Conservation (phyloP, 2,329 filamentous ascomycete genomes). For the Dactylonectria estremocensis region DNA sequence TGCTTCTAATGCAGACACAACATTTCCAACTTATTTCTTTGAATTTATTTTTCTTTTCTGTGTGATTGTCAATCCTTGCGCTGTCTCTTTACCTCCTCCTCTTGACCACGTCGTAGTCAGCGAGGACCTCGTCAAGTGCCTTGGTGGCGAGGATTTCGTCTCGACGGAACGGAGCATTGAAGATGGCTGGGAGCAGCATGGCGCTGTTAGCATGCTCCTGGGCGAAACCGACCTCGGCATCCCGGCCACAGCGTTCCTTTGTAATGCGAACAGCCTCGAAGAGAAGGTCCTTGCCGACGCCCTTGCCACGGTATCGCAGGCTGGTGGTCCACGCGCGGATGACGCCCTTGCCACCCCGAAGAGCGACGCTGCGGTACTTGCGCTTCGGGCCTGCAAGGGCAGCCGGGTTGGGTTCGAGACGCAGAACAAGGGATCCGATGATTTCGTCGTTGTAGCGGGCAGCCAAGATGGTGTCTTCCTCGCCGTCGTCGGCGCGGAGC, state of each 20-base stretch:
- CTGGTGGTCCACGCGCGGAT: conserved; percentile 89
- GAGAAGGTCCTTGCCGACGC: conserved; percentile 81
- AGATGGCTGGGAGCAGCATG: conserved; percentile 73
- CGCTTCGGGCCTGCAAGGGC: conserved; percentile 51
- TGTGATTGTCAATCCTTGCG: not conserved
- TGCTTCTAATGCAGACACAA: conserved; percentile 21
- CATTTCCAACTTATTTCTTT: not conserved
- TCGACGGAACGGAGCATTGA: conserved; percentile 73
- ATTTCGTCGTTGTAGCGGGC: conserved; percentile 78
- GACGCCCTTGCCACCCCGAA: conserved; percentile 75
- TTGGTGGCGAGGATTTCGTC: conserved; percentile 71
- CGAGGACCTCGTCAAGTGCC: conserved; percentile 66
- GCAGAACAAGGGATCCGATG: conserved; percentile 80
- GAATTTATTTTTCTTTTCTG: not conserved
- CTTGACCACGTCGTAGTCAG: conserved; percentile 63
- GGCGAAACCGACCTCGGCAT: conserved; percentile 80
- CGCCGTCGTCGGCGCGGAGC: conserved; percentile 62
- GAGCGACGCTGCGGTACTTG: conserved; percentile 57
- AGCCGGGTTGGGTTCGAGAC: conserved; percentile 66
- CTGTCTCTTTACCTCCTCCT: conserved; percentile 60
- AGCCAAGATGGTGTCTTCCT: conserved; percentile 73
- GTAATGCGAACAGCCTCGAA: conserved; percentile 80
- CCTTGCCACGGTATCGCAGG: conserved; percentile 77
- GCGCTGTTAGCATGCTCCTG: conserved; percentile 82
- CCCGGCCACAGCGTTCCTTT: conserved; percentile 77